Base-by-base conservation (phyloP, 2,329 filamentous ascomycete genomes). In the Colletotrichum eremochloae region DNA sequence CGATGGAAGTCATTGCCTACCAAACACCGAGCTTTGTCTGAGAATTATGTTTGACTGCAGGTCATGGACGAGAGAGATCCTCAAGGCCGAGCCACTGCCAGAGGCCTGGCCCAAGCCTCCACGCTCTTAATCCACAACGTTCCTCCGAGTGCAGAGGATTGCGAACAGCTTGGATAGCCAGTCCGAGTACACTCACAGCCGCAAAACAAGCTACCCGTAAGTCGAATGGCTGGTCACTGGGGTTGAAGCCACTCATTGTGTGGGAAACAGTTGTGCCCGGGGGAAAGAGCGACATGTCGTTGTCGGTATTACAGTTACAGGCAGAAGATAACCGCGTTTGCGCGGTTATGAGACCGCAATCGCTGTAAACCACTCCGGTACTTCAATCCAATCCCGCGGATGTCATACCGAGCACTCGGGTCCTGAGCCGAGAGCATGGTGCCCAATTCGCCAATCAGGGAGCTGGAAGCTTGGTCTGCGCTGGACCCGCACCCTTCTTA, bases 401-500 rank as follows among this genome's bases (percentile, higher is more conserved):
- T 64, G 50, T 12, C 50, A 46, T 24, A 64, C 62, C 62, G 62
- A 64, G 52, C 38, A 44, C n/a, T 64, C 62, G 62, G 62, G 38
- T 64, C 38, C 38, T 64, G 50, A 50, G 56, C 62, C 62, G 62
- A 64, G 40, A 31, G 50, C 24, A 53, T 31, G 20, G 8, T 29
- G 24, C 4, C 50, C 36, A 6, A 55, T 55, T 64, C 18, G 52
- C 62, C 62, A 64, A 64, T 64, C 62, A 64, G 40, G 44, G 31
- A 46, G 48, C 50, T 55, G 38, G 18, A 29, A 64, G 50, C 62
- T 64, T 12, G 40, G 50, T 38, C 14, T n/a, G 18, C 20, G 12
- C 46, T 29, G 38, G 62, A 36, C 62, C 62, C 62, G 40, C 50
- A 24, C 52, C n/a, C n/a, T 55, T 36, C 50, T 64, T 64, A 64